These are phyloP conservation scores for Pochonia chlamydosporia DNA, from an alignment of 2,329 filamentous ascomycete genomes.

Conservation along the genomic window DNA sequence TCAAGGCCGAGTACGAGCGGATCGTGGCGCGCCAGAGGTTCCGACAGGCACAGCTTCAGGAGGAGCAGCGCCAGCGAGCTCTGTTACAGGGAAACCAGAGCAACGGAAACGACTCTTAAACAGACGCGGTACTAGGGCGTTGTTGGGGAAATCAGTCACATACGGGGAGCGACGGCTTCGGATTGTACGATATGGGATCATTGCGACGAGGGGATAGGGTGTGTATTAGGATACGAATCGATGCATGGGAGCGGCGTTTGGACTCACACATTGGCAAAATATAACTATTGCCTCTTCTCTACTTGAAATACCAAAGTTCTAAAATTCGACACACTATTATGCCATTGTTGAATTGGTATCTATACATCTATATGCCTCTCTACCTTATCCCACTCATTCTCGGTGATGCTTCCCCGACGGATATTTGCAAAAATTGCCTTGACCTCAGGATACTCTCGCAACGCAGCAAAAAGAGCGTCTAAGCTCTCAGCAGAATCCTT, in stretches of 20 bases:
- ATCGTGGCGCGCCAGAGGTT: conserved; percentile 63
- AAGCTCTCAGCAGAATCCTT: conserved; percentile 51
- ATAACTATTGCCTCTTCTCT: not conserved
- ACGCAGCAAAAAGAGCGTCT: conserved; percentile 48
- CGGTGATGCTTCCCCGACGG: conserved; percentile 41
- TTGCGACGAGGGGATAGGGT: not conserved
- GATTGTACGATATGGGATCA: conserved; percentile 6
- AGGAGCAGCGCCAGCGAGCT: conserved; percentile 26
- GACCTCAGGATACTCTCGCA: conserved; percentile 66
- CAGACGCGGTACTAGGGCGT: not conserved
- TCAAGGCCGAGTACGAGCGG: conserved; percentile 72
- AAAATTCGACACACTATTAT: too few species aligned
- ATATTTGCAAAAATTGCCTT: conserved; percentile 76
- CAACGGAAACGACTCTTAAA: conserved; percentile 17
- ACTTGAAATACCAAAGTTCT: too few species aligned
- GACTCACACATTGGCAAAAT: not conserved
- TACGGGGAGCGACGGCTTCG: not conserved
- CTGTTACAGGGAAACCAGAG: conserved; percentile 16
- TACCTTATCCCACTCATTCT: conserved; percentile 49
- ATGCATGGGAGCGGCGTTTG: not conserved
- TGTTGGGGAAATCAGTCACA: not conserved
- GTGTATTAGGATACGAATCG: not conserved
- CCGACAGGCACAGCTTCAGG: conserved; percentile 55
- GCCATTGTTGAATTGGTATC: too few species aligned
- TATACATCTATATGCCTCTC: conserved; percentile 47